Conservation (phyloP, 2,329 filamentous ascomycete species). For the Kalmusia sp. region DNA sequence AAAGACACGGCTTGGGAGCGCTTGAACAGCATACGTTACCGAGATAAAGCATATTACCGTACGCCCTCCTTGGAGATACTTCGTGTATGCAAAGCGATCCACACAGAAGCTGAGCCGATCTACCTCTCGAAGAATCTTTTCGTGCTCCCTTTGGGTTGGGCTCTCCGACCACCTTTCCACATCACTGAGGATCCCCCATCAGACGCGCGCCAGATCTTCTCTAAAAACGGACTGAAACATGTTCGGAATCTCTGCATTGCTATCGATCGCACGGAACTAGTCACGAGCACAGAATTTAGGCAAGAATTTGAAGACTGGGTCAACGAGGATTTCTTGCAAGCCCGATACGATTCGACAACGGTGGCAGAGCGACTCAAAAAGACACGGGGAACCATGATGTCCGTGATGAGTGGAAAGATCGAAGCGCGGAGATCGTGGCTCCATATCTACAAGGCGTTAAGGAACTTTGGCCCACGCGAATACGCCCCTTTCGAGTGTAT, state of each 20-base stretch:
- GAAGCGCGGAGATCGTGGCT: too few species aligned
- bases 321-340: too few species aligned
- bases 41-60: slow-evolving; percentile 1
- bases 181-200: background rate
- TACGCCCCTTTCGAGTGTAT: background rate
- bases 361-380: too few species aligned
- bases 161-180: background rate
- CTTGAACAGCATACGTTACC: slow-evolving; percentile 6
- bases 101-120: slow-evolving; percentile 19
- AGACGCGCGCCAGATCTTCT: too few species aligned
- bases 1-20: slow-evolving; percentile 7
- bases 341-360: too few species aligned
- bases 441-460: too few species aligned
- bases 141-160: slow-evolving; percentile 16
- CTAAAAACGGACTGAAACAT: background rate
- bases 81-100: slow-evolving; percentile 18
- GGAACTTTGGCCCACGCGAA: too few species aligned
- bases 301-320: background rate
- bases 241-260: background rate
- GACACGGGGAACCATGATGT: too few species aligned
- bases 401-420: too few species aligned
- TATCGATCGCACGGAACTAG: background rate
- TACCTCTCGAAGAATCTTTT: slow-evolving; percentile 26
- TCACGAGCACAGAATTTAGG: background rate
- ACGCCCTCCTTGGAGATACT: slow-evolving; percentile 19